Base-by-base conservation (phyloP, 352 stramenopile species). In the Saprolegnia parasitica region DNA sequence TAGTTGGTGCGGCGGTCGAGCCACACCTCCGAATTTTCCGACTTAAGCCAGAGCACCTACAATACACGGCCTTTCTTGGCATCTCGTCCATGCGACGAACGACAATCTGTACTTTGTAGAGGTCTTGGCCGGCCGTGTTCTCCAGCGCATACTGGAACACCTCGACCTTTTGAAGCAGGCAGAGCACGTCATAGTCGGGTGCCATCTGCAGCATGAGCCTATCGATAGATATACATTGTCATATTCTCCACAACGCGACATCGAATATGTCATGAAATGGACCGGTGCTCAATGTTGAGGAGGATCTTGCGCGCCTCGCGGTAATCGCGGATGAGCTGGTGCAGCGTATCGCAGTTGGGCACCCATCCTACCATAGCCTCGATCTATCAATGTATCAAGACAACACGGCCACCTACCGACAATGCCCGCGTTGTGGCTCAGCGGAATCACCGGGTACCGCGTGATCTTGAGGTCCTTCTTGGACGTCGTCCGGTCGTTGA, bases 381-480 rank as follows among this genome's bases (percentile, higher is more conserved):
- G 15, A n/a, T 15, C 42, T 49, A n/a, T 15, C 42, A 15, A n/a
- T 49, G 3, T 49, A 15, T 49, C 42, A 8, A n/a, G 11, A 15
- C 2, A 35, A 35, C 2, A 5, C 2, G 13, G 13, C 13, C 18
- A 15, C 42, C 3, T 8, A 49, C 42, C 97, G 20, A 99, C 90
- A 49, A 99, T 89, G 26, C 98, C 98, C 54, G 87, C 96, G 74
- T 99, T 99, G 74, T 99, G 92, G 9, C 92, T 98, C n/a, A 99
- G 78, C 18, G 97, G 97, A 67, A 97, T 98, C 21, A 99, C 98
- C 0, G 96, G 89, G 74, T 99, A 99, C 26, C 97, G 80, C 74
- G 98, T 91, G 65, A 99, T 99, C 68, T 93, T 96, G 29, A 99
- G 76, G 71, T 99, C 96, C 68, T 98, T 97, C 73, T 98, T 98